These are phyloP conservation scores for Macrolepiota dolichaula DNA, from an alignment of 768 basidiomycete species.

Conservation along the genomic window DNA sequence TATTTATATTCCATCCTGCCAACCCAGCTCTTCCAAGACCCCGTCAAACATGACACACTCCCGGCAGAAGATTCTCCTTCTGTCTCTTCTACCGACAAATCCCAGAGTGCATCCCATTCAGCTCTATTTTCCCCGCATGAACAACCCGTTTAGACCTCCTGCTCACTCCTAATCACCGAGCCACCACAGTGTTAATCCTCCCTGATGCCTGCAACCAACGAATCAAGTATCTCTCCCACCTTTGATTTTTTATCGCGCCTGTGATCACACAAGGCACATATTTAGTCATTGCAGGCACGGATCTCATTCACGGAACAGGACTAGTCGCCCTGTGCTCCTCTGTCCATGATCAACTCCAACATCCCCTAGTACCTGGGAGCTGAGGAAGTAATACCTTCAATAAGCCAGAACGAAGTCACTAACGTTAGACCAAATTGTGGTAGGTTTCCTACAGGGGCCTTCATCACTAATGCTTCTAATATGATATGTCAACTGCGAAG, in stretches of 20 bases:
- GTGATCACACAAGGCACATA: too few relatives aligned
- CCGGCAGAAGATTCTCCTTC: neutral
- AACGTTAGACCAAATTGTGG: too few relatives aligned
- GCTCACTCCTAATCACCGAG: neutral
- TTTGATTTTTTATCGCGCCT: too few relatives aligned
- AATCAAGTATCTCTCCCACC: too few relatives aligned
- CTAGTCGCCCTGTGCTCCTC: too few relatives aligned
- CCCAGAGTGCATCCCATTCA: neutral
- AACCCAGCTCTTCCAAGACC: neutral
- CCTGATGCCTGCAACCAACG: too few relatives aligned
- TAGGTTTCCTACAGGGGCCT: neutral
- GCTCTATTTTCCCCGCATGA: neutral
- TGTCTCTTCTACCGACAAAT: neutral
- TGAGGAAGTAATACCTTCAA: too few relatives aligned
- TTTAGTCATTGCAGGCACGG: too few relatives aligned
- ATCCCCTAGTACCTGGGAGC: too few relatives aligned
- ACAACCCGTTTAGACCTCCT: neutral
- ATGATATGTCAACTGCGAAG: conserved; percentile 8
- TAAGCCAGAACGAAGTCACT: too few relatives aligned
- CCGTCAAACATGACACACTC: neutral
- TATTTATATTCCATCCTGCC: neutral
- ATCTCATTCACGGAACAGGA: too few relatives aligned
- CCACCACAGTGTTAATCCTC: neutral
- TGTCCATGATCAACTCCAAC: too few relatives aligned
- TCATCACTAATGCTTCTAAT: neutral